Evolutionary conservation across 495 filamentous ascomycete genomes (phyloP).

Genomic region (Tuber microsphaerosporum): DNA sequence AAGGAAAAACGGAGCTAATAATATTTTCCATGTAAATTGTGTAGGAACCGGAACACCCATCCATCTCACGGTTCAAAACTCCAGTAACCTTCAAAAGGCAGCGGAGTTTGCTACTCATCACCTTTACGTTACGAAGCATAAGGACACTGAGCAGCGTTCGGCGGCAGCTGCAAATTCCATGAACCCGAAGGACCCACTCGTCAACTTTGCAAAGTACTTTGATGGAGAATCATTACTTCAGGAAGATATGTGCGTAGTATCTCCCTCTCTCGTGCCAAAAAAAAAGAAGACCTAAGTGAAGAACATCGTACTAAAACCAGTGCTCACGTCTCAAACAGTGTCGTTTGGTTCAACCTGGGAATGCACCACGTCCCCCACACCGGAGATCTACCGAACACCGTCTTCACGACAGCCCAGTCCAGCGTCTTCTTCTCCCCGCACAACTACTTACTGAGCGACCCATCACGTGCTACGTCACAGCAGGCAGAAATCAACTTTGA

Average conservation of each 20-base stretch:
- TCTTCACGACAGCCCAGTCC: constrained; percentile 48
- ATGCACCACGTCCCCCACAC: constrained; percentile 56
- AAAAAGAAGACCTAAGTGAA: not conserved
- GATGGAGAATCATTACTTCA: constrained; percentile 50
- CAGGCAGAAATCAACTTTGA: constrained; percentile 11
- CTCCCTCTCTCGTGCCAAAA: not conserved
- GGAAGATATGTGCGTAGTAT: constrained; percentile 47
- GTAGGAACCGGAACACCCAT: constrained; percentile 41
- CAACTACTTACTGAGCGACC: constrained; percentile 45
- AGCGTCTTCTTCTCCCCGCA: constrained; percentile 48
- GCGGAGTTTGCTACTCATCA: constrained; percentile 50
- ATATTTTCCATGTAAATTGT: not conserved
- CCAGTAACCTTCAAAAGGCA: constrained; percentile 46
- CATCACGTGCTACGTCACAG: constrained; percentile 36
- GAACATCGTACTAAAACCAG: not conserved
- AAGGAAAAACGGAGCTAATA: not conserved
- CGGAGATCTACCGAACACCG: constrained; percentile 52
- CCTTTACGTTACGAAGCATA: constrained; percentile 49
- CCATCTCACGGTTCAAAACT: constrained; percentile 49
- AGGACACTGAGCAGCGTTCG: constrained; percentile 51
- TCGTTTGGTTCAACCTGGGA: constrained; percentile 53
- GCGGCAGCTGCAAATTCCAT: constrained; percentile 49
- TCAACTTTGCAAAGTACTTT: constrained; percentile 54
- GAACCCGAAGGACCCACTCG: constrained; percentile 48
- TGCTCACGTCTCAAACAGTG: constrained; percentile 23